phyloP scores from a whole-genome alignment of 495 filamentous ascomycete species.

The Pyrenula massariospora region DNA sequence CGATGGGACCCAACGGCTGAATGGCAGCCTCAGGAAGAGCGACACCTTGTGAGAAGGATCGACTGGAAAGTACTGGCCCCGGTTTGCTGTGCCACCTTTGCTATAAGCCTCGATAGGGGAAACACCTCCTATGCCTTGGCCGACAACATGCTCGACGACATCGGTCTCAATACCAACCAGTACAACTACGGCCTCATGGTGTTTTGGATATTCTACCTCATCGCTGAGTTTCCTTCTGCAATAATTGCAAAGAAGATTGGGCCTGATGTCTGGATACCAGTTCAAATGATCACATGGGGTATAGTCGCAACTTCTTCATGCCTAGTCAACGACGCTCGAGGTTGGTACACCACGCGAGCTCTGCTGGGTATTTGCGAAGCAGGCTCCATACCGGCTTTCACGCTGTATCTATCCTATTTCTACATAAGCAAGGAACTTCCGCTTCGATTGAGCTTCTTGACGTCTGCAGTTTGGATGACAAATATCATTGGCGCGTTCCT shows the following conservation, averaged over 20 bases:
- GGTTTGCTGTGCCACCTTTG: too few species aligned
- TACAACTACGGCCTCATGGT: too few species aligned
- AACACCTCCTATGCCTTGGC: not conserved
- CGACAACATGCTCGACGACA: not conserved
- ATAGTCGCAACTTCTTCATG: constrained; percentile 48
- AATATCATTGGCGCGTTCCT: constrained; percentile 43
- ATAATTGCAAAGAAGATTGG: constrained; percentile 55
- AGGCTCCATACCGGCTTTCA: too few species aligned
- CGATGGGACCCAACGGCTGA: constrained; percentile 46
- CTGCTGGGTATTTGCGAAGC: too few species aligned
- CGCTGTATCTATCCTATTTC: constrained; percentile 51
- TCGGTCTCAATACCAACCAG: not conserved
- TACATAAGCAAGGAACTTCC: constrained; percentile 44
- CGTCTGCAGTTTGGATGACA: constrained; percentile 43
- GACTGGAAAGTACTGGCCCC: too few species aligned
- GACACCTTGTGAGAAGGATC: too few species aligned
- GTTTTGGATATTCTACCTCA: constrained; percentile 44
- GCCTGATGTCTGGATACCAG: constrained; percentile 62
- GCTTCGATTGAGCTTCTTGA: constrained; percentile 39
- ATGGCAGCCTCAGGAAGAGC: constrained; percentile 52
- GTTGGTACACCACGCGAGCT: constrained; percentile 34
- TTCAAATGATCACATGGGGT: constrained; percentile 58
- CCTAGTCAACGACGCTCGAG: constrained; percentile 38
- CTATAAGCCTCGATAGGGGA: too few species aligned
- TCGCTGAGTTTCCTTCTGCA: constrained; percentile 56